A percentile compares a stretch with the other conserved stretches of the same genome.
phyloP scores from a whole-genome alignment of 1,284 basidiomycete genomes.

The Ustilago sp. region DNA sequence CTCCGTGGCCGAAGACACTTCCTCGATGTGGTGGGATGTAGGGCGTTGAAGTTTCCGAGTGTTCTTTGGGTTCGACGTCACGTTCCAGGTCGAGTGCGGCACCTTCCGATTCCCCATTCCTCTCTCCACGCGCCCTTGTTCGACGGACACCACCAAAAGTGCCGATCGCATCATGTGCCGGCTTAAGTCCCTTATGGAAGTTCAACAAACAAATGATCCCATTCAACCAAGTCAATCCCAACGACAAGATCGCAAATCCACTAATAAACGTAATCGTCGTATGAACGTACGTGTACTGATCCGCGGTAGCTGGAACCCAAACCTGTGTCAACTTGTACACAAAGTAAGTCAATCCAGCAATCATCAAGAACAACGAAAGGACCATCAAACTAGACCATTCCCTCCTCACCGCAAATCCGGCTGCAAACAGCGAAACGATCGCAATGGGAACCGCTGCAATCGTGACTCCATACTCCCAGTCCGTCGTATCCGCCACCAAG shows the following conservation, averaged over 20 bases:
- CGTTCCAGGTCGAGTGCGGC: constrained; percentile 27
- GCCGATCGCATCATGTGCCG: constrained; percentile 56
- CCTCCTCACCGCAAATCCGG: constrained; percentile 53
- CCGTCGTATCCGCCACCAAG: constrained; percentile 51
- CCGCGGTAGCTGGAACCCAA: constrained; percentile 49
- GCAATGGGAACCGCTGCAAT: constrained; percentile 61
- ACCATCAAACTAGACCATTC: constrained; percentile 59
- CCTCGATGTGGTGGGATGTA: constrained; percentile 7
- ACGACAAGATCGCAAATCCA: constrained; percentile 49
- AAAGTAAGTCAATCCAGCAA: constrained; percentile 55
- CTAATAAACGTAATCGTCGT: constrained; percentile 61
- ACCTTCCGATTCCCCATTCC: constrained; percentile 12
- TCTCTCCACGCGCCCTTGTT: neutral
- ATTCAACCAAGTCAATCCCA: constrained; percentile 46
- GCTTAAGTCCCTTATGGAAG: constrained; percentile 56
- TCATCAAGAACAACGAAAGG: constrained; percentile 49
- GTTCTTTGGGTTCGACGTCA: constrained; percentile 21
- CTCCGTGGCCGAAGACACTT: neutral
- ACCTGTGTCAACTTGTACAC: constrained; percentile 56
- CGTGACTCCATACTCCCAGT: constrained; percentile 59
- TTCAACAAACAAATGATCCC: constrained; percentile 58
- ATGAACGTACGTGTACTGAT: constrained; percentile 53
- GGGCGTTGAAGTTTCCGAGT: neutral
- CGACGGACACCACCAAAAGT: constrained; percentile 47
- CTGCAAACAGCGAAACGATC: constrained; percentile 51